Conservation (phyloP, 805 yeast species). For the Yamadazyma olivae region DNA sequence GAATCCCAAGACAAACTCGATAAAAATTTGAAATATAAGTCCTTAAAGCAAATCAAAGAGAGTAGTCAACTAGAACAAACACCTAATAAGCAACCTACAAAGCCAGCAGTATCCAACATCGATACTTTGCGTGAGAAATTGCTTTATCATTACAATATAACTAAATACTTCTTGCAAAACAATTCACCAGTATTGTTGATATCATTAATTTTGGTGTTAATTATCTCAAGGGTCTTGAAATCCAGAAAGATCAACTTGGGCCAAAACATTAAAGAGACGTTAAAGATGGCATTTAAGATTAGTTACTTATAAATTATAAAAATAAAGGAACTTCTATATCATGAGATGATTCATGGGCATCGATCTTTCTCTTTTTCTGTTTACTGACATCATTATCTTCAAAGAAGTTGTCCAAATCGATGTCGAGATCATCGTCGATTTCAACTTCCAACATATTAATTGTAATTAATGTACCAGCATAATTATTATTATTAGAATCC, state of each 20-base stretch:
- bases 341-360: no score
- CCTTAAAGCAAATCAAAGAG: slow-evolving; percentile 22
- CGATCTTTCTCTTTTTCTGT: neutral
- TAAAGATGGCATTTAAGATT: slow-evolving; percentile 43
- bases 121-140: slow-evolving; percentile 15
- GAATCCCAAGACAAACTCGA: slow-evolving; percentile 14
- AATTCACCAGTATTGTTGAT: slow-evolving; percentile 28
- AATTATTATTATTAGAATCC: slow-evolving; percentile 21
- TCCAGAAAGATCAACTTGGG: slow-evolving; percentile 23
- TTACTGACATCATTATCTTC: neutral
- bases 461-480: slow-evolving; percentile 37
- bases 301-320: slow-evolving; percentile 28
- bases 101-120: slow-evolving; percentile 6
- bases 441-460: slow-evolving; percentile 37
- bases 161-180: slow-evolving; percentile 20
- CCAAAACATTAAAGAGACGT: slow-evolving; percentile 32
- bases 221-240: slow-evolving; percentile 20
- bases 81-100: slow-evolving; percentile 6
- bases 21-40: slow-evolving; percentile 24
- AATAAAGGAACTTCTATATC: slow-evolving; percentile 13
- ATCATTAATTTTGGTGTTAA: slow-evolving; percentile 18
- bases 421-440: slow-evolving; percentile 5
- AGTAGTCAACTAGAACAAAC: slow-evolving; percentile 1
- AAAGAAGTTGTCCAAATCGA: slow-evolving; percentile 3
- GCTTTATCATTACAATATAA: slow-evolving; percentile 15